Conservation (phyloP, 2,329 filamentous ascomycete species). For the Ceratocystis alfenasii region DNA sequence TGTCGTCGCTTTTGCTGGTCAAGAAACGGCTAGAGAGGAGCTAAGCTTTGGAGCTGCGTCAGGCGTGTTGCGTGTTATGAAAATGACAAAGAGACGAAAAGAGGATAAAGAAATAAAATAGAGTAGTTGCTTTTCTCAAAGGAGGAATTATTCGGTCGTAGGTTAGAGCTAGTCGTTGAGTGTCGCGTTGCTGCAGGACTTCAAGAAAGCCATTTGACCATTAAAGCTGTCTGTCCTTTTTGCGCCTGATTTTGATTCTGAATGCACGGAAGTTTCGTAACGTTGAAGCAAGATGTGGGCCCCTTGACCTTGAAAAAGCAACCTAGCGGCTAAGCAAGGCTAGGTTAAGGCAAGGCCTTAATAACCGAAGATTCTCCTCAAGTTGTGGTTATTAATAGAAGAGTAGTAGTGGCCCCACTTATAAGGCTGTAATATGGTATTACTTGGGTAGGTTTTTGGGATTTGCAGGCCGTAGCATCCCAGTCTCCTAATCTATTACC, state of each 20-base stretch:
- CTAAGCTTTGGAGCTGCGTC: neutral
- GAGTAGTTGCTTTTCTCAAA: neutral
- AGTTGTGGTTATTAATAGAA: neutral
- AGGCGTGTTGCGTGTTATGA: neutral
- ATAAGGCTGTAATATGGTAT: neutral
- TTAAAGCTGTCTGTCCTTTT: conserved; percentile 7
- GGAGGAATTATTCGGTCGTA: neutral
- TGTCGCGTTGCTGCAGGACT: neutral
- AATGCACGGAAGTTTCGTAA: conserved; percentile 8
- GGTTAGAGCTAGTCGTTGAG: neutral
- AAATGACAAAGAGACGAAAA: neutral
- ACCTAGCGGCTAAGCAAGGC: neutral
- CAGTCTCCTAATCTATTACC: neutral
- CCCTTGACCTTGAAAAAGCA: neutral
- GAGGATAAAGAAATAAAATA: neutral
- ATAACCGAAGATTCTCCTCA: conserved; percentile 6
- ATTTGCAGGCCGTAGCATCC: neutral
- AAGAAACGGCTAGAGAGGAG: neutral
- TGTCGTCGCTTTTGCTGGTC: neutral
- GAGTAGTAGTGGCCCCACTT: neutral
- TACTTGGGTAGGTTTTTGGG: neutral
- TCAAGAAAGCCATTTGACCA: neutral
- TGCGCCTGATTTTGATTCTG: conserved; percentile 5
- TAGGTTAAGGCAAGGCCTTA: neutral
- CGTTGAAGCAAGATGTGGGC: conserved; percentile 2